Evolutionary conservation across 305 asterid genomes (phyloP).

Genomic region (Solanum hybrid): DNA sequence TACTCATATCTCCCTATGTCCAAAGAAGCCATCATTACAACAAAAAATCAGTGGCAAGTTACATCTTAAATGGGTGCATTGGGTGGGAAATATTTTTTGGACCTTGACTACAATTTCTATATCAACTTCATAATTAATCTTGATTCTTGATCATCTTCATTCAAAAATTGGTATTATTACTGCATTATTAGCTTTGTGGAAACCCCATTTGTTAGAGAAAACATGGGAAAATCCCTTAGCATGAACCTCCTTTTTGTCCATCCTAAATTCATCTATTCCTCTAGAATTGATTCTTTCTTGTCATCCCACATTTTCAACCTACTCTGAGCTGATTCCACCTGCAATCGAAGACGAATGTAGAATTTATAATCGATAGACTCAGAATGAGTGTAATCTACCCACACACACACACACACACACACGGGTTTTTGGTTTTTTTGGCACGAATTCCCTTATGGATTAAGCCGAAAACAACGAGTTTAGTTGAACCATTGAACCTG

Average conservation of each 20-base stretch:
- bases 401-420: not conserved
- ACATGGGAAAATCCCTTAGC: not conserved
- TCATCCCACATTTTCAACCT: conserved; percentile 1
- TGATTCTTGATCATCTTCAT: not conserved
- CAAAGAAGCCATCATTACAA: not conserved
- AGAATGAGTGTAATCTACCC: not conserved
- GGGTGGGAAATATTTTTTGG: not conserved
- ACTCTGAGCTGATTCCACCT: conserved; percentile 3
- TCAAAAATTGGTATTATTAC: not conserved
- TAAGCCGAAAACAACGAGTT: not conserved
- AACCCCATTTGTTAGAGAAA: not conserved
- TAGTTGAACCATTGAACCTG: not conserved
- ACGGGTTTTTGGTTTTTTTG: not conserved
- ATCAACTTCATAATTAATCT: not conserved
- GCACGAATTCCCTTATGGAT: not conserved
- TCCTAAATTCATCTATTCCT: not conserved
- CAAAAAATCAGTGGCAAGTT: not conserved
- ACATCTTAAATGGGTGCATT: not conserved
- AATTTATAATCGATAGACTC: not conserved
- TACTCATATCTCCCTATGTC: not conserved
- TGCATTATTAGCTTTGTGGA: not conserved
- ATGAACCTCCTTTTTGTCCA: conserved; percentile 3
- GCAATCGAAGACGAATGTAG: not conserved
- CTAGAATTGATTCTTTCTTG: not conserved
- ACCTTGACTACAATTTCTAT: not conserved